Base-by-base conservation (phyloP, 2,329 filamentous ascomycete genomes). In the Pseudogymnoascus sp. region DNA sequence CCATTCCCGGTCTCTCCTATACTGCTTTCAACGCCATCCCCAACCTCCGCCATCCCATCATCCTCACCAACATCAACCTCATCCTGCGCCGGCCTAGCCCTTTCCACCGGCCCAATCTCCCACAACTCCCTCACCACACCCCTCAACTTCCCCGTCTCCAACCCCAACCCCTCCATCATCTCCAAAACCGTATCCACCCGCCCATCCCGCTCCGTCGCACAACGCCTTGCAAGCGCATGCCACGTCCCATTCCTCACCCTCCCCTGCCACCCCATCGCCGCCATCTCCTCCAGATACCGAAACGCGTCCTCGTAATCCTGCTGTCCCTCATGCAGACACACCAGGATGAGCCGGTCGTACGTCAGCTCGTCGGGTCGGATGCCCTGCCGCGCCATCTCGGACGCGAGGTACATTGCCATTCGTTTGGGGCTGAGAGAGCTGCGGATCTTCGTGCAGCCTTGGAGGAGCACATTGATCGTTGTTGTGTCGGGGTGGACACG, bases 381-480 rank as follows among this genome's bases (percentile, higher is more conserved):
- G 6, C 77, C 76, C 7, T 86, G 75, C 8, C 81, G 78, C 5
- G 81, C 77, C 81, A 90, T 86, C 70, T 90, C 86, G 14, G 80
- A 78, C 8, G 84, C 81, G 1, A 89, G 74, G 70, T 85, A 87
- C 74, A 86, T 84, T 51, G 85, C 85, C 5, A 82, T 75, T 39
- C 82, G 77, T 21, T 60, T 66, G 5, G 36, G 34, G 25, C 36
- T 41, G 36, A 5, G 10, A 5, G 19, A 25, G 21, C 21, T 25
- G 69, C 28, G 67, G 67, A 69, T 76, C 66, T 67, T 71, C 62
- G 75, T 74, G 67, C 81, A 84, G 65, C 80, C 80, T 51, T 76
- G 75, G 63, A 87, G 77, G 6, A 90, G 76, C 4, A 80, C 72
- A 68, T 89, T 89, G 76, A 87, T 89, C 0, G 85, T 86, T n/a